Base-by-base conservation (phyloP, 257 asterid species). In the Verbascum thapsus region DNA sequence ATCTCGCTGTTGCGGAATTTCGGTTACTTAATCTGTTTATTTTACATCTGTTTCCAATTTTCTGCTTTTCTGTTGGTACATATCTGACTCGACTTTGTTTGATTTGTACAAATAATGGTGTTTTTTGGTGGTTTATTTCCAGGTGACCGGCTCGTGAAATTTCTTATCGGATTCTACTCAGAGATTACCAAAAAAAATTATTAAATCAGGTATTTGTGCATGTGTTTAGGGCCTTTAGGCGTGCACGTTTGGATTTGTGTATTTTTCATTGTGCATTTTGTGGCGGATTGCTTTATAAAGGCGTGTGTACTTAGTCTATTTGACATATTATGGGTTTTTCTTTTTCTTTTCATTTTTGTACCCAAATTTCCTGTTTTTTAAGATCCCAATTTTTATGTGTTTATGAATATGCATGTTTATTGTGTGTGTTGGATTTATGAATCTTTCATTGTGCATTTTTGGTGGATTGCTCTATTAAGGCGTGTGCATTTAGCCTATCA, bases 51-150 rank as follows among this genome's bases (percentile, higher is more conserved):
- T 32, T n/a, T n/a, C 10, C 1, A 43, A 10, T 0, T 8, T 16
- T 26, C 15, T 59, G 32, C 13, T 38, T 11, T 58, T n/a, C n/a
- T n/a, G n/a, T 3, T 15, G 40, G n/a, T n/a, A 2, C 32, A 40
- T 68, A 6, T 37, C 7, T 40, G 59, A 42, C 40, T 73, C 40
- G 5, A n/a, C 61, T 18, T 4, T n/a, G n/a, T n/a, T 48, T 19
- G 0, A 32, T n/a, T n/a, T n/a, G n/a, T n/a, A n/a, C n/a, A n/a
- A n/a, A n/a, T n/a, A n/a, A n/a, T n/a, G n/a, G n/a, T n/a, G n/a
- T n/a, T n/a, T n/a, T n/a, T n/a, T n/a, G n/a, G n/a, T n/a, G n/a
- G 15, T 77, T 68, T 74, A 61, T 65, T 48, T 69, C 56, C 47
- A 16, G 76, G 74, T 34, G 75, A 41, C 11, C 23, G 60, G 32